These are phyloP conservation scores for Malus hybrid DNA, from an alignment of 331 rosid genomes.

Conservation along the genomic window DNA sequence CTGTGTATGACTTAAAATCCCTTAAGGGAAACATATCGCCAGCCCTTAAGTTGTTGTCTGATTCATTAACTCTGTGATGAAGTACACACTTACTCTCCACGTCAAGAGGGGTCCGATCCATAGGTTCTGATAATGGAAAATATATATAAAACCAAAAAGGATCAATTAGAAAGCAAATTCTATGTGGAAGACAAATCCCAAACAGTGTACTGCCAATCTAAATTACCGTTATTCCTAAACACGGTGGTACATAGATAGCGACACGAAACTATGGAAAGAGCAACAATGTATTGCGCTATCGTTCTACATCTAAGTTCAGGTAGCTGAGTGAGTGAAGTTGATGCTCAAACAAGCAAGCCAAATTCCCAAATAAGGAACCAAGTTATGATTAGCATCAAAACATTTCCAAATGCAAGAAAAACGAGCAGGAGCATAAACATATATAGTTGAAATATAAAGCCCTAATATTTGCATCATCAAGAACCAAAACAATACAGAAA, in stretches of 20 bases:
- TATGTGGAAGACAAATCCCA: neutral
- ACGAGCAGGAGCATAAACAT: neutral
- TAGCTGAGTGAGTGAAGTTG: neutral
- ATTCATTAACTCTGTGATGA: constrained; percentile 30
- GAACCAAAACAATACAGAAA: neutral
- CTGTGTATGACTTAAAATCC: constrained; percentile 19
- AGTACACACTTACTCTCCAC: constrained; percentile 8
- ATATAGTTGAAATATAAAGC: neutral
- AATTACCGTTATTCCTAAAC: neutral
- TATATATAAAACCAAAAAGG: neutral
- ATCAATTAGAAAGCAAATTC: neutral
- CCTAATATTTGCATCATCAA: too few species aligned
- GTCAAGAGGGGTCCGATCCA: neutral
- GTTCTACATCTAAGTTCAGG: neutral
- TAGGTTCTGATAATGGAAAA: constrained; percentile 4
- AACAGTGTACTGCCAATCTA: neutral
- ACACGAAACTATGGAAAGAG: neutral
- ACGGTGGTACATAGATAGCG: neutral
- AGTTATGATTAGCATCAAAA: neutral
- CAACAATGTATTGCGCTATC: neutral
- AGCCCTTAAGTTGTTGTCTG: constrained; percentile 28
- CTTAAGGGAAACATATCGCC: constrained; percentile 31
- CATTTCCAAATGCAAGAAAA: neutral
- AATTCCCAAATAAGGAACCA: neutral
- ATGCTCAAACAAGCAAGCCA: neutral